Base-by-base conservation (phyloP, 2,329 filamentous ascomycete genomes). In the Diplocarpon rosae region DNA sequence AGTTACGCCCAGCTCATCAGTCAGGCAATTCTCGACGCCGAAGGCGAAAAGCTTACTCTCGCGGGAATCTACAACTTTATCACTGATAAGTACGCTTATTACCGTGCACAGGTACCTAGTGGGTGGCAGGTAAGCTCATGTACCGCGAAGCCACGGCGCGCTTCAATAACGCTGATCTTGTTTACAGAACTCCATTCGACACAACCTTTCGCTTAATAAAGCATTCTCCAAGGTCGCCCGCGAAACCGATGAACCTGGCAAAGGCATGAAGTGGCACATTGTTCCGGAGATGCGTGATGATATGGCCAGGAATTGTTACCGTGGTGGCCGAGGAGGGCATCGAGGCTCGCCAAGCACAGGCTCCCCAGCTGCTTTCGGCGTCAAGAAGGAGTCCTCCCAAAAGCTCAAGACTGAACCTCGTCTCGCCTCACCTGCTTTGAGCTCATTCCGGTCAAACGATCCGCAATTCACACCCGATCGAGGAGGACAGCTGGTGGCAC, bases 261-360 rank as follows among this genome's bases (percentile, higher is more conserved):
- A 98, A 63, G 92, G 92, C 24, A 96, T 95, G 88, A 96, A 96
- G 62, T 98, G 92, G 92, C 86, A 90, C 64, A 89, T 98, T 59
- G 80, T 86, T 3, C 75, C 85, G 1, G 85, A 93, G 51, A 76
- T 82, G 52, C 80, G 83, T 39, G 86, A 95, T 14, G 90, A 95
- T 42, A 94, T 95, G 70, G 75, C 87, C 48, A 84, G 50, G 39
- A 50, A 47, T 33, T 51, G 51, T 35, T 75, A 69, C 55, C 72
- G 74, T 44, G 72, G 76, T 14, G 77, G 78, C 14, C 70, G 75
- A 37, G 76, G 78, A 39, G 78, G 77, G 3, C 77, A 80, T 53
- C 70, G 78, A 48, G 79, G 79, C 46, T 83, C 80, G 6, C 82
- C 82, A 10, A 35, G 41, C 34, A 43, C 33, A 28, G 83, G 78